phyloP scores from a whole-genome alignment of 2,329 filamentous ascomycete genomes.

The Calonectria crousiana region DNA sequence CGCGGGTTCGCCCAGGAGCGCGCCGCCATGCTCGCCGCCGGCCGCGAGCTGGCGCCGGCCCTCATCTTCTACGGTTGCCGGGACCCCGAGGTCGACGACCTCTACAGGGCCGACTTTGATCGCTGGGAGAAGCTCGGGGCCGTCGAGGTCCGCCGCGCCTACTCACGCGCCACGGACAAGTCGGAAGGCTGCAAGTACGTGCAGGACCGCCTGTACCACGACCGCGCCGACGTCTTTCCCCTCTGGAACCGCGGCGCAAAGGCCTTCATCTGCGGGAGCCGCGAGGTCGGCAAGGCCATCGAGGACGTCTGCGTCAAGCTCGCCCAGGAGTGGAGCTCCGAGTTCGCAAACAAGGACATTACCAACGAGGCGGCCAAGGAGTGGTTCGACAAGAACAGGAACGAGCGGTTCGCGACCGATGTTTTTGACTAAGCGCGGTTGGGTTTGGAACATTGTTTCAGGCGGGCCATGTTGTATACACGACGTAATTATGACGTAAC shows the following conservation, averaged over 20 bases:
- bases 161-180: constrained; percentile 52
- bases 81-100: constrained; percentile 63
- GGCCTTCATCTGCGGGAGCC: constrained; percentile 75
- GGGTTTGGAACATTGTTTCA: background rate
- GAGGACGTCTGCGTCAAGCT: constrained; percentile 54
- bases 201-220: constrained; percentile 56
- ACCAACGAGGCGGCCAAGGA: constrained; percentile 53
- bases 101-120: constrained; percentile 71
- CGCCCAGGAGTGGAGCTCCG: constrained; percentile 47
- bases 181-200: constrained; percentile 63
- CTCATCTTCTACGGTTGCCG: constrained; percentile 77
- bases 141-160: constrained; percentile 72
- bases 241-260: constrained; percentile 62
- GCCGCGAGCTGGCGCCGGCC: constrained; percentile 68
- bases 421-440: constrained; percentile 66
- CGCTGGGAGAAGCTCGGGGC: constrained; percentile 63
- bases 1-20: constrained; percentile 74
- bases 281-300: constrained; percentile 62
- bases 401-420: constrained; percentile 70
- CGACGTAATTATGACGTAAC: background rate
- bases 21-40: constrained; percentile 61
- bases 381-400: constrained; percentile 64
- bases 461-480: background rate
- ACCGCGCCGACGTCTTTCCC: constrained; percentile 50
- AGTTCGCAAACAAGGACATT: constrained; percentile 44